Evolutionary conservation across 139 green algal species (phyloP), one percentile per base, ranked within the genome.

Genomic region (Picochlorum costavermella): DNA sequence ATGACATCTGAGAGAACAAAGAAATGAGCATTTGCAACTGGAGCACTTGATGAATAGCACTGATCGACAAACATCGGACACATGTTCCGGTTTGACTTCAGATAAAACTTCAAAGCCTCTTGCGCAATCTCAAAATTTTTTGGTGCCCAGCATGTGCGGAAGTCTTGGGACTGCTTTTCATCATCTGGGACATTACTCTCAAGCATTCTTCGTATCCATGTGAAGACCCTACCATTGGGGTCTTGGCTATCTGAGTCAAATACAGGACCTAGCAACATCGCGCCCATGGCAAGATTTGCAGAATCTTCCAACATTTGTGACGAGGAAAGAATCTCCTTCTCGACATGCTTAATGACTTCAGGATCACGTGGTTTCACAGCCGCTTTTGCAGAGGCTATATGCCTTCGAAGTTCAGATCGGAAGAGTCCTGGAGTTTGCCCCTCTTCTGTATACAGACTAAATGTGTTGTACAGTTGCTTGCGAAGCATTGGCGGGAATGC

Each of bases 11-110:
- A 17, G 23, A 70, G 23, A 14, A 80, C 81, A 74, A 86, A 76
- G 60, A 95, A 94, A 68, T 86, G 94, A 23, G 64, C 75, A 4
- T 71, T 70, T 3, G 87, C 72, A 1, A 95, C 53, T 3, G 44
- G 23, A 2, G 67, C 31, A 61, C 88, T 60, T 12, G 63, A 11
- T 6, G 80, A 62, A 68, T 96, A 96, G 66, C 78, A 86, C 30
- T 86, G 78, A 64, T 91, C 73, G 33, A 96, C 66, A 65, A 66
- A 88, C 20, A 72, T 60, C 3, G 66, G n/a, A 6, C 84, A 64
- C 30, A 88, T 44, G 16, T 84, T 71, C 9, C 49, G 63, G 53
- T 92, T 91, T 50, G 70, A 66, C 48, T 62, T 56, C 50, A 91
- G 61, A 40, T 90, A 56, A 60, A 92, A 81, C 20, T 63, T 55